phyloP scores from a whole-genome alignment of 768 basidiomycete genomes.

The Amanita jacksonii region DNA sequence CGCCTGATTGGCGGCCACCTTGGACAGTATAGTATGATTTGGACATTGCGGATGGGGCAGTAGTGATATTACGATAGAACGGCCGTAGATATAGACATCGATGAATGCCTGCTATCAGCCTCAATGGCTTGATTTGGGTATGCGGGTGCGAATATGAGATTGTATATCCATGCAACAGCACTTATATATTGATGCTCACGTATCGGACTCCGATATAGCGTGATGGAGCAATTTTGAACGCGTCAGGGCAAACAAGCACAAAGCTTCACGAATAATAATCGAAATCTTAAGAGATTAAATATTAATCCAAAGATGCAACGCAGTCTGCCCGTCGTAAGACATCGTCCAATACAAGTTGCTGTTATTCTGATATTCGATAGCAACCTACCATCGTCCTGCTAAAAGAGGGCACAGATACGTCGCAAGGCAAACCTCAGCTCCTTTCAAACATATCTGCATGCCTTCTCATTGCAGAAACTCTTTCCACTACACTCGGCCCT shows the following conservation, averaged over 20 bases:
- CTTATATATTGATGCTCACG: too few species aligned
- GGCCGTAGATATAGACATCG: too few species aligned
- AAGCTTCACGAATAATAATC: background rate
- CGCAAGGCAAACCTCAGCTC: constrained; percentile 87
- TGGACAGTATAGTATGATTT: constrained; percentile 70
- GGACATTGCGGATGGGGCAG: constrained; percentile 3
- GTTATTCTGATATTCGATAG: constrained; percentile 29
- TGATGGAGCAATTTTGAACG: constrained; percentile 18
- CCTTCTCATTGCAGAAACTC: constrained; percentile 84
- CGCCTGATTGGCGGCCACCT: constrained; percentile 51
- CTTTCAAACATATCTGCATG: constrained; percentile 96
- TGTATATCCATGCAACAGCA: too few species aligned
- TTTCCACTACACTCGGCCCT: constrained; percentile 93
- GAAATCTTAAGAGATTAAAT: constrained; percentile 14
- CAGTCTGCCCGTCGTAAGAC: constrained; percentile 62
- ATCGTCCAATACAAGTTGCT: background rate
- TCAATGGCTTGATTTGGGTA: background rate
- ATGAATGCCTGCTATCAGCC: too few species aligned
- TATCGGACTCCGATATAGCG: too few species aligned
- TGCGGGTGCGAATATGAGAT: too few species aligned
- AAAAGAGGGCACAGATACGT: constrained; percentile 92
- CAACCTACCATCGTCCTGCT: constrained; percentile 98
- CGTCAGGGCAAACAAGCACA: constrained; percentile 21
- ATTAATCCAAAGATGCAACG: constrained; percentile 65
- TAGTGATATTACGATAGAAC: background rate